Percentiles rank a stretch among this genome's conserved stretches.
Evolutionary conservation across 768 basidiomycete genomes (phyloP).

Genomic region (Boletus patriciae): DNA sequence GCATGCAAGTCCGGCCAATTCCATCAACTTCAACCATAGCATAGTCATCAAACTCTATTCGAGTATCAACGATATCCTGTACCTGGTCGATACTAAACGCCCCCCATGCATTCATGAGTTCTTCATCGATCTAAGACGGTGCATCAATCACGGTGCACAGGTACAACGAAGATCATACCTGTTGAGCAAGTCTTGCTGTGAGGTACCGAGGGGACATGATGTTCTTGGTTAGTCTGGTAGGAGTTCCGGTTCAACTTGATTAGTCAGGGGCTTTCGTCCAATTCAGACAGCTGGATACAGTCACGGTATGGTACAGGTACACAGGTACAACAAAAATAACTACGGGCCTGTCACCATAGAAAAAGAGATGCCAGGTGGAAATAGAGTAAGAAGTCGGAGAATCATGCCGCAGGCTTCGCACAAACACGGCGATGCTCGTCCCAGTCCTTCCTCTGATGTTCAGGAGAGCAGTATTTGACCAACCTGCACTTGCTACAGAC

Average conservation of each 20-base stretch:
- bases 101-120: constrained; percentile 85
- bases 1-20: constrained; percentile 91
- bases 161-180: constrained; percentile 41
- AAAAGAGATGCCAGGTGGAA: not conserved
- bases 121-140: constrained; percentile 78
- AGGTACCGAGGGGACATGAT: constrained; percentile 59
- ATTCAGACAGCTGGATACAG: not conserved
- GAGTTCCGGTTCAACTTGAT: not conserved
- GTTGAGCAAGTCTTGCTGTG: constrained; percentile 72
- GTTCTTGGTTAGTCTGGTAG: constrained; percentile 2
- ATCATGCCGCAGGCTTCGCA: constrained; percentile 32
- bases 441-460: constrained; percentile 78
- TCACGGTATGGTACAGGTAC: no score
- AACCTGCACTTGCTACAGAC: constrained; percentile 77
- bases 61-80: constrained; percentile 2
- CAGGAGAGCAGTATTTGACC: constrained; percentile 73
- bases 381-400: not conserved
- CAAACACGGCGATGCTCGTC: constrained; percentile 76
- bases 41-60: not conserved
- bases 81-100: constrained; percentile 96
- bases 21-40: constrained; percentile 72
- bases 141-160: not conserved
- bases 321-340: constrained; percentile 8
- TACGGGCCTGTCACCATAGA: not conserved
- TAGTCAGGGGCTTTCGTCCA: not conserved